Evolutionary conservation across 2,329 filamentous ascomycete genomes (phyloP).

Genomic region (Diaporthe amygdali): DNA sequence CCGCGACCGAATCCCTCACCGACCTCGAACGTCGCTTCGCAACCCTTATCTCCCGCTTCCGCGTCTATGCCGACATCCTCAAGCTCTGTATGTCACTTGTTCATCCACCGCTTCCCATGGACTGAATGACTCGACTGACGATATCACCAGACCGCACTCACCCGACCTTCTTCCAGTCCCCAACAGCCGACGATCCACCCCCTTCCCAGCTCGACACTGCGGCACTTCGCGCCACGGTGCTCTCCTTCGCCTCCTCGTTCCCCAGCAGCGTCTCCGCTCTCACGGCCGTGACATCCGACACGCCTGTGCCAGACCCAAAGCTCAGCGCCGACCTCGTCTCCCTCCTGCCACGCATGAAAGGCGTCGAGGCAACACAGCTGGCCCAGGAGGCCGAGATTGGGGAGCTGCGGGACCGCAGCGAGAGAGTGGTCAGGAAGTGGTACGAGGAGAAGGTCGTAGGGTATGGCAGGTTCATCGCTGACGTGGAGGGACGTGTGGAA

Average conservation of each 20-base stretch:
- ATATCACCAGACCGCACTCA: constrained; percentile 53
- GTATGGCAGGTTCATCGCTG: constrained; percentile 71
- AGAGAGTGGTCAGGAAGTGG: constrained; percentile 68
- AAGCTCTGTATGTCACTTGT: constrained; percentile 57
- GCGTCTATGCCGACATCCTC: constrained; percentile 64
- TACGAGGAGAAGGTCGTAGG: constrained; percentile 75
- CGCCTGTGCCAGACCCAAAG: constrained; percentile 59
- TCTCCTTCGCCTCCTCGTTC: constrained; percentile 61
- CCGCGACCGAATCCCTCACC: constrained; percentile 50
- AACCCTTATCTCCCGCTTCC: constrained; percentile 53
- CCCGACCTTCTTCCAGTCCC: constrained; percentile 59
- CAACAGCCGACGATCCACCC: constrained; percentile 40
- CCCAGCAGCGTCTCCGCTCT: constrained; percentile 61
- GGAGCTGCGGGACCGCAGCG: constrained; percentile 68
- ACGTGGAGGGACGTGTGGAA: constrained; percentile 72
- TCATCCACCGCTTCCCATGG: neutral
- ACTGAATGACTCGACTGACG: neutral
- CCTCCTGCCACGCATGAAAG: constrained; percentile 66
- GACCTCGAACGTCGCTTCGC: constrained; percentile 61
- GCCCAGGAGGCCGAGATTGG: constrained; percentile 68
- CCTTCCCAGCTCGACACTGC: constrained; percentile 57
- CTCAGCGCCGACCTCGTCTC: constrained; percentile 61
- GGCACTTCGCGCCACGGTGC: constrained; percentile 59
- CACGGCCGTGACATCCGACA: constrained; percentile 58
- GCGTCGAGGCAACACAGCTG: constrained; percentile 63